These are phyloP conservation scores for Phytophthora vignae DNA, from an alignment of 352 stramenopile species.

Conservation along the genomic window DNA sequence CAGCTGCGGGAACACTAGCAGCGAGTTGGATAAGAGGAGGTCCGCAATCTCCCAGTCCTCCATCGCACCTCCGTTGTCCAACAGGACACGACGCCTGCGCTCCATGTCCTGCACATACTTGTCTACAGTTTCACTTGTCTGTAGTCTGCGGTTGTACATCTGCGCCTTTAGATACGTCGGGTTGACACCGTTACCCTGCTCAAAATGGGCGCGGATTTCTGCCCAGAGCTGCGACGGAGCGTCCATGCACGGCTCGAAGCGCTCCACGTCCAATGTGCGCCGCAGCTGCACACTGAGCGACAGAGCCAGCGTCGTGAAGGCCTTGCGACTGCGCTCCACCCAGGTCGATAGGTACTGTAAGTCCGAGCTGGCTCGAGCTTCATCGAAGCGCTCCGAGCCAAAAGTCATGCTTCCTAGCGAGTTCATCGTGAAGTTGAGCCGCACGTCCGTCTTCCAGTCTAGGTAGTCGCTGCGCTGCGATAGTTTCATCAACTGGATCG, in stretches of 20 bases:
- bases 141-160: neutral
- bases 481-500: neutral
- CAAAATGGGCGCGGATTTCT: neutral
- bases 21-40: neutral
- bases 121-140: neutral
- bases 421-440: neutral
- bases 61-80: neutral
- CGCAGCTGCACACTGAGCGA: neutral
- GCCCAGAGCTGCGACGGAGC: neutral
- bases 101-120: constrained; percentile 1
- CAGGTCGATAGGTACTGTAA: constrained; percentile 1
- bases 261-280: neutral
- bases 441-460: constrained; percentile 2
- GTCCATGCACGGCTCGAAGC: constrained; percentile 2
- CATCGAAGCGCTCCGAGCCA: neutral
- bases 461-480: neutral
- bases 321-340: neutral
- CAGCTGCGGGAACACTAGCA: neutral
- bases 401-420: constrained; percentile 1
- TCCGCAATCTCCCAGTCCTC: neutral
- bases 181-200: neutral
- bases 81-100: neutral
- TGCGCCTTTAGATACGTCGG: neutral
- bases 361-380: neutral
- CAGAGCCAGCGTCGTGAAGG: neutral